Conservation (phyloP, 179 eudicot species). For the Beta macrorhiza region DNA sequence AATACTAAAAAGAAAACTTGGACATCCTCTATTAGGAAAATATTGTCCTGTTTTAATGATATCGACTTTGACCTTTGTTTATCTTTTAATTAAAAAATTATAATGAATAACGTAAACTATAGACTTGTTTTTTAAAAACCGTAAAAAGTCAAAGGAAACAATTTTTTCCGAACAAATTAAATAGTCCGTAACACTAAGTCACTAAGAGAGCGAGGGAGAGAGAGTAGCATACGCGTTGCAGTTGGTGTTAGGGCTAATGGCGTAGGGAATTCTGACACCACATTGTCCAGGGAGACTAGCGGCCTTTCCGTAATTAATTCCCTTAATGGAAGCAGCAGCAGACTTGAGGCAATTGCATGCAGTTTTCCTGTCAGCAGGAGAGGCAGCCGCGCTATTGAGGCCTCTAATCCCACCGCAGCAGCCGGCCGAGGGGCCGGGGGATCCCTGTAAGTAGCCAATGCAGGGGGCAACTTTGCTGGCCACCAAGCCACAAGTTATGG, state of each 20-base stretch:
- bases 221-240: conserved; percentile 42
- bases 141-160: background rate
- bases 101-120: too few species aligned
- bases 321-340: conserved; percentile 3
- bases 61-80: too few species aligned
- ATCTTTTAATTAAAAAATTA: too few species aligned
- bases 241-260: conserved; percentile 53
- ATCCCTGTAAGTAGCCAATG: conserved; percentile 12
- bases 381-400: conserved; percentile 28
- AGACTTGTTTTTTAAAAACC: too few species aligned
- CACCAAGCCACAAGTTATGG: conserved; percentile 40
- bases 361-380: conserved; percentile 38
- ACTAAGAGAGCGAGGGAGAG: background rate
- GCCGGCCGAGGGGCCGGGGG: background rate
- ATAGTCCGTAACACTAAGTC: too few species aligned
- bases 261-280: conserved; percentile 42
- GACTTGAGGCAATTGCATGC: conserved; percentile 46
- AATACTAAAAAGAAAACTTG: too few species aligned
- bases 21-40: too few species aligned
- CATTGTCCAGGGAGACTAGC: conserved; percentile 45
- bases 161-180: too few species aligned
- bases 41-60: too few species aligned
- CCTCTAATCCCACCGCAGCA: conserved; percentile 39
- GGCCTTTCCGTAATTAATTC: conserved; percentile 27
- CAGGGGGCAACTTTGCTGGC: background rate